Evolutionary conservation across 805 yeast genomes (phyloP).

Genomic region (Pichia eremophila): DNA sequence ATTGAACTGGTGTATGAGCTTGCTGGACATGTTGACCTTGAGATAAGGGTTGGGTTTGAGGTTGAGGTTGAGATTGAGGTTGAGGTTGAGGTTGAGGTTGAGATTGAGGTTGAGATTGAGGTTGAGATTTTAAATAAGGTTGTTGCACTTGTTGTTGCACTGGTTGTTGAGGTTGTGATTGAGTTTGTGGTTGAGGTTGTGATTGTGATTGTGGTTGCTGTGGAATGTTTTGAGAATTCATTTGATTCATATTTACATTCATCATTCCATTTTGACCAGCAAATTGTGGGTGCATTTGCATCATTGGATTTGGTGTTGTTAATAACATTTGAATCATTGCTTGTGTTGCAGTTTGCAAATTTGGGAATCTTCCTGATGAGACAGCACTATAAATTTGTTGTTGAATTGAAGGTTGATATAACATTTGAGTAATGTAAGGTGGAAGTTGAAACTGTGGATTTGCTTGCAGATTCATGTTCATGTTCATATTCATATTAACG

Average conservation of each 20-base stretch:
- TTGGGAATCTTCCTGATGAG: conserved; percentile 26
- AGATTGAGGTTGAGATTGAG: neutral
- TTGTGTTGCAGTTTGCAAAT: conserved; percentile 23
- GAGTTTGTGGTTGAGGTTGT: conserved; percentile 12
- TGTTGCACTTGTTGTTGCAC: conserved; percentile 16
- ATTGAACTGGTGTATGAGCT: conserved; percentile 2
- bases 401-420: conserved; percentile 20
- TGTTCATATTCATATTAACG: neutral
- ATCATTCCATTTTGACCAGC: conserved; percentile 4
- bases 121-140: conserved; percentile 9
- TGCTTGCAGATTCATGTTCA: conserved; percentile 7
- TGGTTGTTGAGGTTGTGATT: conserved; percentile 8
- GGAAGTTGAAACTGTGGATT: conserved; percentile 18
- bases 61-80: neutral
- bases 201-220: conserved; percentile 15
- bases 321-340: conserved; percentile 25
- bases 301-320: conserved; percentile 16
- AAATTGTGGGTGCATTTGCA: conserved; percentile 12
- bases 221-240: conserved; percentile 1
- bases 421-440: conserved; percentile 13
- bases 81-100: conserved; percentile 1
- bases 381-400: conserved; percentile 24
- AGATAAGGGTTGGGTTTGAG: conserved; percentile 3
- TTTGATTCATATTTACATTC: conserved; percentile 5
- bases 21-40: neutral